Evolutionary conservation across 306 rosid species (phyloP).

Genomic region (Sechiopsis laciniata): DNA sequence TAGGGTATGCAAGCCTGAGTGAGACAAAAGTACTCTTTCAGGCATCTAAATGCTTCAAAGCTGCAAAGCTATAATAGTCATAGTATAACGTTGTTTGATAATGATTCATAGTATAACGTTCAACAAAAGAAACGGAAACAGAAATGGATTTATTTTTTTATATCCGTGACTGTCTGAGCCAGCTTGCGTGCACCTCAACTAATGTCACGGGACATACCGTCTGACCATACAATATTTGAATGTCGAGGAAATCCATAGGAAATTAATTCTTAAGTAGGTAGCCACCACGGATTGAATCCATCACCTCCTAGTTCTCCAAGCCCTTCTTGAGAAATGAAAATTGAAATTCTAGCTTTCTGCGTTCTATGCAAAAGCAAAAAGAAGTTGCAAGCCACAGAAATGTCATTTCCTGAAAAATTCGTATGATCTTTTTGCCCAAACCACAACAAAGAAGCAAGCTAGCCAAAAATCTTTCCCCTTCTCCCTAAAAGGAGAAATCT

Average conservation of each 20-base stretch:
- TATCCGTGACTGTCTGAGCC: no score
- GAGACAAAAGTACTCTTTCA: slow-evolving; percentile 11
- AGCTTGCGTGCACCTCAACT: no score
- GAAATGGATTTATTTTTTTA: no score
- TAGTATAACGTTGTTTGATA: slow-evolving; percentile 10
- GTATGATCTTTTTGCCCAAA: neutral
- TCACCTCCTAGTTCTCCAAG: no score
- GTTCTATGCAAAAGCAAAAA: slow-evolving; percentile 1
- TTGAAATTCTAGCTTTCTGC: neutral
- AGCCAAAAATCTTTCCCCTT: neutral
- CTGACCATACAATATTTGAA: no score
- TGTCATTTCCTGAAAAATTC: neutral
- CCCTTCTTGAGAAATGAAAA: no score
- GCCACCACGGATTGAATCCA: no score
- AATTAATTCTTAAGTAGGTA: no score
- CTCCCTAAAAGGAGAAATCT: neutral
- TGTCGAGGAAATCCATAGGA: no score
- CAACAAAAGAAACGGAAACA: neutral
- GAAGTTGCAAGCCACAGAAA: neutral
- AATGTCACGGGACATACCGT: no score
- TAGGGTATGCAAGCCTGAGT: neutral
- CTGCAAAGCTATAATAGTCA: neutral
- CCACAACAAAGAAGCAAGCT: no score
- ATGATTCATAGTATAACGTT: neutral
- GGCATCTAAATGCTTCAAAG: slow-evolving; percentile 1